Evolutionary conservation across 2,329 filamentous ascomycete genomes (phyloP), one percentile per base, ranked within the genome.

Genomic region (Lasiodiplodia theobromae): DNA sequence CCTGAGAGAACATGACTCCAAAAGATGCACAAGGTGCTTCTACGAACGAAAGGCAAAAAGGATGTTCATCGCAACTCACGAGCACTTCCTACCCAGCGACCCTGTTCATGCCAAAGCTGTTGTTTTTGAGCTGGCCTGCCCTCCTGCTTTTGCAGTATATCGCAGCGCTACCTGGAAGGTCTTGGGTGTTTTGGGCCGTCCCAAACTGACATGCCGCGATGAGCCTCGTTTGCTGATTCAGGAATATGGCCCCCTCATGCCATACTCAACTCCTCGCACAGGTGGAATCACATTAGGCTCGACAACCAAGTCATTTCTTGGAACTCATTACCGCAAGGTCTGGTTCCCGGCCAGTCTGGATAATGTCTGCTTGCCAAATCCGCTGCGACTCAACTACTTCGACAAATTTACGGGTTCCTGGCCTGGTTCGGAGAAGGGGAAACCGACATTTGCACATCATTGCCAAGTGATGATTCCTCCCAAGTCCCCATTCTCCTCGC

Each of bases 161-260:
- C 80, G 88, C 14, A 81, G 87, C 67, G 77, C 80, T 4, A 87
- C 85, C 0, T 88, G 85, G 85, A 73, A 71, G 3, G 80, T 88
- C 3, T 25, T 86, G 0, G 73, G 75, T 2, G 71, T 66, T 3
- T 70, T 86, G 12, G 81, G 73, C 2, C 70, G 76, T 38, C 75
- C 75, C 23, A 62, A 44, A 38, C 40, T 54, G 0, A 37, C 40
- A 10, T 37, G 10, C 8, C 21, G 10, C 12, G 16, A 14, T 4
- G 11, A 73, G 52, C 77, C 77, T 8, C 68, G 73, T 34, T 65
- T 75, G 11, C 65, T 76, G 2, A 70, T 84, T 4, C 71, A 72
- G 2, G 64, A 77, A 0, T 83, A 83, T 66, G 70, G 72, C 0
- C 74, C 75, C 34, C 74, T 28, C 28, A 28, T 28, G 28, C 28